Base-by-base conservation (phyloP, 2,329 filamentous ascomycete species). In the Diaporthe batatas region DNA sequence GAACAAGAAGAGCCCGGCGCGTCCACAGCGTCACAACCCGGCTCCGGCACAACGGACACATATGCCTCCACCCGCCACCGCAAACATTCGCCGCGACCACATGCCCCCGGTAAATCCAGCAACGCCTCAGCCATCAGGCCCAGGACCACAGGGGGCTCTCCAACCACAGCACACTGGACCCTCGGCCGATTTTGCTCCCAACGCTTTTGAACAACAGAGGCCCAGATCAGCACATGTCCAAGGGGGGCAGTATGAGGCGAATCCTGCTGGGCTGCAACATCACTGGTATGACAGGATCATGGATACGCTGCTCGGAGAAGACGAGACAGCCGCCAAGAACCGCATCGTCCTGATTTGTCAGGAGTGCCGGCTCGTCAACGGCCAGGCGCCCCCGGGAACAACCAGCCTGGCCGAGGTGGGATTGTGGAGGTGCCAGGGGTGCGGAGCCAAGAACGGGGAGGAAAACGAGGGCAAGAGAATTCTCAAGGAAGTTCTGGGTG, bases 261-360 rank as follows among this genome's bases (percentile, higher is more conserved):
- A 78, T 75, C 10, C 76, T 70, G 23, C 74, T 79, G 11, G 72
- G 79, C 23, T 80, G 25, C 86, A 86, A 72, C 81, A 91, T 21
- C 91, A 93, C 79, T 99, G 96, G 96, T 99, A 98, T 82, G 96
- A 99, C 81, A 91, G 96, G 71, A 91, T 99, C 69, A 86, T 99
- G 72, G 96, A 99, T 79, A 90, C 97, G 0, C 90, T 99, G 34
- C 88, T 99, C 0, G 96, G 96, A 65, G 96, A 99, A 79, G 96
- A 99, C 79, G 96, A 99, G 83, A 97, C 94, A 6, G 91, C 93
- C 16, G 90, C 96, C 2, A 97, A 95, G 84, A 98, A 98, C 82
- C 91, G 96, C 23, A 90, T 98, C 73, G 96, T 91, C 10, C 86
- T 99, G 75, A 94, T 99, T 71, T 99, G 96, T 83, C 82, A 86